Evolutionary conservation across 331 rosid species (phyloP), one percentile per base, ranked within the genome.

Genomic region (Acacia pycnantha): DNA sequence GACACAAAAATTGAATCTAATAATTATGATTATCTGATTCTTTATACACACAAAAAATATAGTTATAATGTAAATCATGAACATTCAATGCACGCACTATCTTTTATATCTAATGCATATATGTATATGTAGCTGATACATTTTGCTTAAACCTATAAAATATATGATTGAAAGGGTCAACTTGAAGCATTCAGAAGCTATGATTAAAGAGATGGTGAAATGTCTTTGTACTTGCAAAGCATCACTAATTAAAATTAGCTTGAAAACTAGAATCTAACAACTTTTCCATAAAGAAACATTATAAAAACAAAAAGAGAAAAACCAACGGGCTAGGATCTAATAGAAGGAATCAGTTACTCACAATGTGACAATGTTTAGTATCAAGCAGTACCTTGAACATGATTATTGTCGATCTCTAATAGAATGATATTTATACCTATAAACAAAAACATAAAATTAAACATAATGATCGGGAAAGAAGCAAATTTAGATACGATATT

Each of bases 161-260:
- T 4, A 10, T 1, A 43, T 16, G 44, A 61, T 41, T 61, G 21
- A 78, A 78, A 65, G 74, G 75, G 67, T 67, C 74, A 77, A 65
- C 59, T 29, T 41, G 62, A 62, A 62, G 59, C 72, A 64, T 77
- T 77, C 33, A 29, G 21, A 46, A 77, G 62, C 33, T 19, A n/a
- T n/a, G 26, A 24, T 14, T 71, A 47, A 46, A n/a, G 73, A 47
- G 16, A 65, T 47, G 81, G 73, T 77, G 61, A 27, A 46, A 29
- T 29, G 64, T 65, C 65, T 15, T 46, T 47, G 48, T 47, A 65
- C 74, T 77, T 77, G 74, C 81, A 37, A 37, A 75, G 81, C 81
- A 62, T 12, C 70, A 19, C 54, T 64, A 29, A 21, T 24, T 62
- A 37, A 37, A 18, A 56, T n/a, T 22, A 24, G 40, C 27, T 77